A percentile compares a stretch with the other conserved stretches of the same genome.
Conservation (phyloP, 176 grass and related monocot genomes). For the Themeda triandra region DNA sequence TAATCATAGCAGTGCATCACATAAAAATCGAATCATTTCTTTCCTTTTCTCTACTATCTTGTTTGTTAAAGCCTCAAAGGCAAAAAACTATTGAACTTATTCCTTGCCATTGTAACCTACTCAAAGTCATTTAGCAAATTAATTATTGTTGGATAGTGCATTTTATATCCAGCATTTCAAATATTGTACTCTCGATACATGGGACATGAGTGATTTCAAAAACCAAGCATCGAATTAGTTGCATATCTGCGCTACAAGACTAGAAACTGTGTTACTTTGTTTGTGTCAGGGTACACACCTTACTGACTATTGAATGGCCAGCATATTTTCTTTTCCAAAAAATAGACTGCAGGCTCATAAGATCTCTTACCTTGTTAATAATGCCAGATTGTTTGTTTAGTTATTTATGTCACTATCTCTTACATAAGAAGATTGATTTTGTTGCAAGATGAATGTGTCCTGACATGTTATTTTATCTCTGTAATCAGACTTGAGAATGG, state of each 20-base stretch:
- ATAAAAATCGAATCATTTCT: too few species aligned
- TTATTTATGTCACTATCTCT: slow-evolving; percentile 1
- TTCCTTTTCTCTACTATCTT: too few species aligned
- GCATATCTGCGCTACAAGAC: not conserved
- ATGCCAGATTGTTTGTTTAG: not conserved
- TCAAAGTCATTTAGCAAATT: not conserved
- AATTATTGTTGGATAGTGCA: not conserved
- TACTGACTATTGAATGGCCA: not conserved
- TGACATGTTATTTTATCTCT: slow-evolving; percentile 18
- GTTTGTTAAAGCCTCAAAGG: too few species aligned
- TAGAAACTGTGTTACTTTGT: not conserved
- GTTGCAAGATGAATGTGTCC: slow-evolving; percentile 6
- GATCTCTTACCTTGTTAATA: slow-evolving; percentile 9
- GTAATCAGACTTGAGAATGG: not conserved
- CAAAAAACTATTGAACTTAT: not conserved
- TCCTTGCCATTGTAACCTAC: not conserved
- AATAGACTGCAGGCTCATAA: not conserved
- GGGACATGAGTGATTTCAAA: not conserved
- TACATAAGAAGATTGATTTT: not conserved
- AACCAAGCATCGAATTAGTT: not conserved
- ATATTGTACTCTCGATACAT: not conserved
- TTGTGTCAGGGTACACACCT: not conserved
- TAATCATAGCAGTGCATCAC: too few species aligned
- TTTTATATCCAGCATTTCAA: not conserved
- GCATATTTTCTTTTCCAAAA: not conserved